These are phyloP conservation scores for Ananas comosus DNA, from an alignment of 176 grass and related monocot genomes.

Conservation along the genomic window DNA sequence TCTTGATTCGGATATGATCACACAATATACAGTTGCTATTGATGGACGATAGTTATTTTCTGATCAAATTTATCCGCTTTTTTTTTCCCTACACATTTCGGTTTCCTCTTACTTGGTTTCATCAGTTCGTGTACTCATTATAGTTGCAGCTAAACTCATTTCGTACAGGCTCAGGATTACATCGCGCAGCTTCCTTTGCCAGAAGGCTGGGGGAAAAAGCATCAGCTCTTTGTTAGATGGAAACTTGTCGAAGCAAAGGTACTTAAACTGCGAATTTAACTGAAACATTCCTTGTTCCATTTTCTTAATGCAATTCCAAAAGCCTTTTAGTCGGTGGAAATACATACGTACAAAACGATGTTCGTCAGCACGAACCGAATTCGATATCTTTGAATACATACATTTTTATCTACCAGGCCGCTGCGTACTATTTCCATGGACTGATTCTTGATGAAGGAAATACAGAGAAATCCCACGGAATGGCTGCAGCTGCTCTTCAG, in stretches of 20 bases:
- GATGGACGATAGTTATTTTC: no score
- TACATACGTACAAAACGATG: not conserved
- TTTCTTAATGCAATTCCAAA: conserved; percentile 6
- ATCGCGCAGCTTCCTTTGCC: conserved; percentile 52
- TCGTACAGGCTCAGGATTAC: conserved; percentile 52
- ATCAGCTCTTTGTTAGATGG: conserved; percentile 83
- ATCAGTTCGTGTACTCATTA: not conserved
- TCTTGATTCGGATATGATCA: no score
- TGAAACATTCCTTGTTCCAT: not conserved
- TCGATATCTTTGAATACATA: conserved; percentile 3
- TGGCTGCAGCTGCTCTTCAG: conserved; percentile 74
- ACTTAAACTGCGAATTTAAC: conserved; percentile 1
- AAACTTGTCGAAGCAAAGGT: conserved; percentile 97
- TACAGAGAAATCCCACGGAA: conserved; percentile 91
- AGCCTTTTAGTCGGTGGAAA: not conserved
- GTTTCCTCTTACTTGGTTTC: not conserved
- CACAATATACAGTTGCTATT: no score
- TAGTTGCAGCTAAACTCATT: conserved; percentile 1
- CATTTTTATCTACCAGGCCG: conserved; percentile 45
- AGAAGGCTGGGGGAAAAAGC: conserved; percentile 82
- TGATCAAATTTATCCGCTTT: no score
- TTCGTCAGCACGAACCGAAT: not conserved
- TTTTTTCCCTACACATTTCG: not conserved
- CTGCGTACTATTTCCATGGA: conserved; percentile 97
- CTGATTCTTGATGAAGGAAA: conserved; percentile 98